These are phyloP conservation scores for Canavalia ensiformis DNA, from an alignment of 306 rosid species.

Conservation along the genomic window DNA sequence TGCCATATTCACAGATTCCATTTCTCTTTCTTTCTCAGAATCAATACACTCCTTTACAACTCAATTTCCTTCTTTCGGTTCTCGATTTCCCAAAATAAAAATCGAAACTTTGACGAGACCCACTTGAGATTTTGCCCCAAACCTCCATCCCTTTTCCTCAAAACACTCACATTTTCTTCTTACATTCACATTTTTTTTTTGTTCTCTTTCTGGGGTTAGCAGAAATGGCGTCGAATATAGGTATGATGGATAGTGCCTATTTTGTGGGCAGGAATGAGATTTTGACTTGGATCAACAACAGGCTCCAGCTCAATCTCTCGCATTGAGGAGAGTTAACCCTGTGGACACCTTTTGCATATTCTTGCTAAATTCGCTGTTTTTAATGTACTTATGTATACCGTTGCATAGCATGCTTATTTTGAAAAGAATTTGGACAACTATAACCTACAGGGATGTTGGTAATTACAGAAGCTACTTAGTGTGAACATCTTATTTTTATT, in stretches of 20 bases:
- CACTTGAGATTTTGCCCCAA: conserved; percentile 36
- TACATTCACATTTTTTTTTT: not conserved
- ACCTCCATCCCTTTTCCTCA: not conserved
- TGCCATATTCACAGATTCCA: not conserved
- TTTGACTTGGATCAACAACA: conserved; percentile 88
- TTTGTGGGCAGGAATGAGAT: conserved; percentile 97
- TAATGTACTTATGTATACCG: not conserved
- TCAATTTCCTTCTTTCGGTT: conserved; percentile 36
- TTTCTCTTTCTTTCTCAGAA: not conserved
- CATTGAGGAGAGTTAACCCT: conserved; percentile 82
- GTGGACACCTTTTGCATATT: conserved; percentile 22
- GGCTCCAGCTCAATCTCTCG: conserved; percentile 92
- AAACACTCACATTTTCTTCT: not conserved
- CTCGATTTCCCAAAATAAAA: conserved; percentile 15
- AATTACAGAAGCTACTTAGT: not conserved
- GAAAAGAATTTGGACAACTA: not conserved
- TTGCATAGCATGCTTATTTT: not conserved
- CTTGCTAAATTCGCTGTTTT: not conserved
- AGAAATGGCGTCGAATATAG: conserved; percentile 86
- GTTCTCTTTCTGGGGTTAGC: conserved; percentile 15
- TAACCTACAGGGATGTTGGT: not conserved
- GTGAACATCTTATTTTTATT: not conserved
- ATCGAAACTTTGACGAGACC: conserved; percentile 10
- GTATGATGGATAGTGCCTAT: conserved; percentile 95
- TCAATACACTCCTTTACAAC: not conserved